Conservation (phyloP, 257 asterid genomes). For the Plantago major region DNA sequence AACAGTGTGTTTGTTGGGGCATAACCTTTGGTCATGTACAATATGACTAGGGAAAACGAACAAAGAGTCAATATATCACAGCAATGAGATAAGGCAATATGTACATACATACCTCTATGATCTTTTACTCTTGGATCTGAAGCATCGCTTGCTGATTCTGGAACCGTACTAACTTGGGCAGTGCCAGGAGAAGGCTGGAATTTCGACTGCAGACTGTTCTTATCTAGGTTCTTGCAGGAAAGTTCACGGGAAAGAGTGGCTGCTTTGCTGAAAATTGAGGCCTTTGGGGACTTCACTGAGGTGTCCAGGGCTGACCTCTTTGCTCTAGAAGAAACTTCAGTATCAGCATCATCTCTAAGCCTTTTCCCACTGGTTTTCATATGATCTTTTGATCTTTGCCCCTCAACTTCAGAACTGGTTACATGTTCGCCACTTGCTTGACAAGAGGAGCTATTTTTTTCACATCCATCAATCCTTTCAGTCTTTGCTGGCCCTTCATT, state of each 20-base stretch:
- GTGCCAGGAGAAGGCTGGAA: conserved; percentile 38
- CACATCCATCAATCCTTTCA: conserved; percentile 40
- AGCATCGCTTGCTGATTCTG: conserved; percentile 43
- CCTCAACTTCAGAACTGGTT: conserved; percentile 40
- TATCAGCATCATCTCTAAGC: conserved; percentile 56
- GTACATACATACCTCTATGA: conserved; percentile 43
- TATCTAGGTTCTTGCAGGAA: conserved; percentile 54
- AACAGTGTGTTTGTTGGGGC: conserved; percentile 5
- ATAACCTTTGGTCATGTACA: conserved; percentile 14
- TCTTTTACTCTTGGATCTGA: conserved; percentile 39
- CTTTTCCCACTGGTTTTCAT: conserved; percentile 52
- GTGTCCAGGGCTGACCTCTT: conserved; percentile 60
- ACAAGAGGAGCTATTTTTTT: conserved; percentile 47
- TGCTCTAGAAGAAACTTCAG: conserved; percentile 59
- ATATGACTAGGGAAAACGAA: conserved; percentile 4
- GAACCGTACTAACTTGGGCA: conserved; percentile 29
- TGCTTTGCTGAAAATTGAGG: conserved; percentile 32
- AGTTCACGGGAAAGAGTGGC: conserved; percentile 53
- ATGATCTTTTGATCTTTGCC: conserved; percentile 36
- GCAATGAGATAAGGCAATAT: conserved; percentile 14
- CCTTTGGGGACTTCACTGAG: conserved; percentile 43
- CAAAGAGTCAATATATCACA: conserved; percentile 12
- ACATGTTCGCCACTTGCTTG: conserved; percentile 42
- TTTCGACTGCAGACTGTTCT: conserved; percentile 42
- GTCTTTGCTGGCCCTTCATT: conserved; percentile 40